These are phyloP conservation scores for Halophytophthora batemanensis DNA, from an alignment of 352 stramenopile genomes.

Conservation along the genomic window DNA sequence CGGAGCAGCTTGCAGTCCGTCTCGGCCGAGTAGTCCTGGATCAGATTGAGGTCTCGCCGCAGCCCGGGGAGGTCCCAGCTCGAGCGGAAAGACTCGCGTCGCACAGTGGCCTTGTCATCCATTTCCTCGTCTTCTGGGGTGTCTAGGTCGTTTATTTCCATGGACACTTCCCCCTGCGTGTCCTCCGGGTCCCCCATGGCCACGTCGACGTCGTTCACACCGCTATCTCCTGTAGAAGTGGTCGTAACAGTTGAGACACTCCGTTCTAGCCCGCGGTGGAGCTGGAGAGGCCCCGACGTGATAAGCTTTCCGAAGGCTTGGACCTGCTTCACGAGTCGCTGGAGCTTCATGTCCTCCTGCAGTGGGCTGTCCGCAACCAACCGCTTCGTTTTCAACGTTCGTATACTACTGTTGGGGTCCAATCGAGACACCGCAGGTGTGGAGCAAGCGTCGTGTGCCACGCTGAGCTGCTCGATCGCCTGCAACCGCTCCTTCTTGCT, in stretches of 20 bases:
- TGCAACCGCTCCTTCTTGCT: constrained; percentile 32
- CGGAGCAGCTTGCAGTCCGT: constrained; percentile 57
- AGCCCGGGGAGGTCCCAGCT: constrained; percentile 57
- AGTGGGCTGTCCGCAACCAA: neutral
- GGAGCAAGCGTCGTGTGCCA: constrained; percentile 34
- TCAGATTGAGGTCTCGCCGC: constrained; percentile 65
- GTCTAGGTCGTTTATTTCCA: neutral
- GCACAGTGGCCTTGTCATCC: constrained; percentile 15
- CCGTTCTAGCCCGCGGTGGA: no score
- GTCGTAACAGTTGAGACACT: constrained; percentile 2
- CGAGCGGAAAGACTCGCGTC: constrained; percentile 48
- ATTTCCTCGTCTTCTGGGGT: constrained; percentile 9
- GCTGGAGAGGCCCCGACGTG: no score
- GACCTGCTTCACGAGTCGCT: no score
- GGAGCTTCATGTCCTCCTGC: no score
- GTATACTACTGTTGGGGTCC: constrained; percentile 4
- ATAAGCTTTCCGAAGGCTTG: no score
- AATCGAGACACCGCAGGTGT: constrained; percentile 1
- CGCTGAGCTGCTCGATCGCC: constrained; percentile 48
- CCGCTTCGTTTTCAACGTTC: constrained; percentile 3
- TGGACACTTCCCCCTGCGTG: constrained; percentile 1
- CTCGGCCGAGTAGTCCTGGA: constrained; percentile 74
- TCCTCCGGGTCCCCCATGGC: neutral
- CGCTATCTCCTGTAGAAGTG: constrained; percentile 15
- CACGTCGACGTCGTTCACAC: constrained; percentile 8